Evolutionary conservation across 768 basidiomycete genomes (phyloP).

Genomic region (Hygrophorus pudorinus): DNA sequence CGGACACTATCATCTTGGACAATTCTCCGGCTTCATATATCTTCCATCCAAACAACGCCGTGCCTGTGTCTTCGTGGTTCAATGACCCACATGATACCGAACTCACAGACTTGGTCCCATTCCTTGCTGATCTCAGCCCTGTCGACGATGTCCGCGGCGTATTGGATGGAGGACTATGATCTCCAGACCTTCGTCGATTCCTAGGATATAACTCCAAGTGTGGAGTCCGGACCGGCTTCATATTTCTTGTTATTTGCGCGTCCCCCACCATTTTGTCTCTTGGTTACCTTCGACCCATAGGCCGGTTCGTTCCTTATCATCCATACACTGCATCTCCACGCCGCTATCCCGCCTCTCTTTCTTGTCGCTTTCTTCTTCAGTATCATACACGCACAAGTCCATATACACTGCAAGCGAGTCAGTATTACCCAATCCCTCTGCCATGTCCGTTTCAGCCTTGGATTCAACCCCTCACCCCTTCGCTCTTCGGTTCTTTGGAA

Average conservation of each 20-base stretch:
- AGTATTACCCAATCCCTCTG: slow-evolving; percentile 12
- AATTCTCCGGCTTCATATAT: slow-evolving; percentile 99
- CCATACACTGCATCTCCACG: no score
- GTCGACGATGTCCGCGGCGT: slow-evolving; percentile 91
- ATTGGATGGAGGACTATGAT: slow-evolving; percentile 36
- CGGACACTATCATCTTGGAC: slow-evolving; percentile 94
- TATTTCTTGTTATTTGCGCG: no score
- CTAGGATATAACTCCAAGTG: no score
- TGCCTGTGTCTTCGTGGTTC: slow-evolving; percentile 99
- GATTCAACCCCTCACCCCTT: slow-evolving; percentile 9
- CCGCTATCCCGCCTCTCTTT: no score
- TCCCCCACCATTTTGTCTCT: no score
- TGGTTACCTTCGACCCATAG: no score
- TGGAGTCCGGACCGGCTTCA: no score
- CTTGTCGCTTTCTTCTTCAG: background rate
- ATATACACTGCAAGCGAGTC: background rate
- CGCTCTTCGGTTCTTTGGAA: slow-evolving; percentile 12
- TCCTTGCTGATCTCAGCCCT: slow-evolving; percentile 76
- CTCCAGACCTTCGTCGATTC: background rate
- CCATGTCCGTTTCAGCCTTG: slow-evolving; percentile 2
- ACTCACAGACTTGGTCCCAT: slow-evolving; percentile 89
- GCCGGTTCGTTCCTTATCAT: no score
- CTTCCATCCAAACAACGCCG: slow-evolving; percentile 98
- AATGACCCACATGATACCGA: slow-evolving; percentile 99
- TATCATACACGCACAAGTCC: background rate